Percentiles rank a stretch among this genome's conserved stretches.
These are phyloP conservation scores for Fusarium nygamai DNA, from an alignment of 2,329 filamentous ascomycete species.

Conservation along the genomic window DNA sequence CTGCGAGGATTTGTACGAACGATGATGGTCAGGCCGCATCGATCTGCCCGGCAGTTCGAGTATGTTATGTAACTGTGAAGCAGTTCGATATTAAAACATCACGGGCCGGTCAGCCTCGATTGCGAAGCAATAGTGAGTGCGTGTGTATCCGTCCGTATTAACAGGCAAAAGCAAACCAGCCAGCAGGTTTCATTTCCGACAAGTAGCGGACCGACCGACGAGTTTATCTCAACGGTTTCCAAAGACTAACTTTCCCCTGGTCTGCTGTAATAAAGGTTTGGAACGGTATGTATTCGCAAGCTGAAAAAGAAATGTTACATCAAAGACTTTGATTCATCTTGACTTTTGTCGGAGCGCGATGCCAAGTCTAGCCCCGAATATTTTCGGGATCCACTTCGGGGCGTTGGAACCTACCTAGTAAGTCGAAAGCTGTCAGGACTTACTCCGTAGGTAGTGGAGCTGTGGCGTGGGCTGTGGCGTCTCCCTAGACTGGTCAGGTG, in stretches of 20 bases:
- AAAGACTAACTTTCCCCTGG: neutral
- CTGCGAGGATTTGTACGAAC: constrained; percentile 6
- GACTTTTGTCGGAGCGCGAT: constrained; percentile 22
- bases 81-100: neutral
- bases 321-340: constrained; percentile 31
- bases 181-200: constrained; percentile 38
- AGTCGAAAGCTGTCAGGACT: neutral
- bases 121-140: neutral
- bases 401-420: too few relatives aligned
- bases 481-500: constrained; percentile 5
- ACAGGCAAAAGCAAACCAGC: constrained; percentile 36
- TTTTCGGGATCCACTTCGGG: constrained; percentile 36
- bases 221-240: constrained; percentile 11
- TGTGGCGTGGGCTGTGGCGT: constrained; percentile 16
- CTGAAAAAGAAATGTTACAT: constrained; percentile 41
- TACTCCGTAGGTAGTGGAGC: too few relatives aligned
- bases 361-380: constrained; percentile 33
- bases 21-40: constrained; percentile 19
- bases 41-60: constrained; percentile 22
- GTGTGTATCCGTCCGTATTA: neutral
- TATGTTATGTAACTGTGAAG: constrained; percentile 20
- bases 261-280: constrained; percentile 1
- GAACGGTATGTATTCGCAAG: constrained; percentile 32
- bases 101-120: neutral
- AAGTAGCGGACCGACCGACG: constrained; percentile 20